A percentile compares a stretch with the other conserved stretches of the same genome.
These are phyloP conservation scores for Populus tomentosa DNA, from an alignment of 441 rosid species.

Conservation along the genomic window DNA sequence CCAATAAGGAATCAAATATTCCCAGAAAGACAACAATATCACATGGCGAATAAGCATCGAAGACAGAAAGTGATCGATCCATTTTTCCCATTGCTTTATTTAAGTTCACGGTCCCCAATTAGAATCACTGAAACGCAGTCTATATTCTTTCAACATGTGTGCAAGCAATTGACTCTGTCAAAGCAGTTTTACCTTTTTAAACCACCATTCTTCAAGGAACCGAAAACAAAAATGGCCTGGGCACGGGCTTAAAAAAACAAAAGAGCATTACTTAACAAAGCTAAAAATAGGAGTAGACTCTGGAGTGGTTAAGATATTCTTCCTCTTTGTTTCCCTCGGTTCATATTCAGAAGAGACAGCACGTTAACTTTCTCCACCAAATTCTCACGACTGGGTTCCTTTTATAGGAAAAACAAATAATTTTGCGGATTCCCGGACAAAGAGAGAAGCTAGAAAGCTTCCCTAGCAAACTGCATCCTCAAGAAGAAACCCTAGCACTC, in stretches of 20 bases:
- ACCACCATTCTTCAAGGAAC: background rate
- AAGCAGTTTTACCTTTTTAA: background rate
- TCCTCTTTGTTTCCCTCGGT: background rate
- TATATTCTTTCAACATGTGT: background rate
- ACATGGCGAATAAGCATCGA: constrained; percentile 1
- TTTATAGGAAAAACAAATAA: background rate
- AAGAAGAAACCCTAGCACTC: constrained; percentile 22
- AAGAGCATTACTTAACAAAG: background rate
- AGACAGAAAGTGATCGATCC: constrained; percentile 2
- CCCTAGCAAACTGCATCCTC: constrained; percentile 3
- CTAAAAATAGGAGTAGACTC: background rate
- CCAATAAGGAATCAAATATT: constrained; percentile 7
- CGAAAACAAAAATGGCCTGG: background rate
- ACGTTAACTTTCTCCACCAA: constrained; percentile 26
- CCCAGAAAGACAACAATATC: background rate
- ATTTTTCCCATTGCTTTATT: background rate
- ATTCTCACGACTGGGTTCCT: background rate
- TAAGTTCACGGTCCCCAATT: background rate
- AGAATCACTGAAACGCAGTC: background rate
- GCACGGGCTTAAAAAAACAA: background rate
- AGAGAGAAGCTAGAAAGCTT: constrained; percentile 6
- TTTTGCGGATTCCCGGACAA: constrained; percentile 22
- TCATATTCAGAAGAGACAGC: constrained; percentile 12
- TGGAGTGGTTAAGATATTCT: background rate
- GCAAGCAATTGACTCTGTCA: background rate